Evolutionary conservation across 768 basidiomycete genomes (phyloP), one percentile per base, ranked within the genome.

Genomic region (Leucocoprinus sp.): DNA sequence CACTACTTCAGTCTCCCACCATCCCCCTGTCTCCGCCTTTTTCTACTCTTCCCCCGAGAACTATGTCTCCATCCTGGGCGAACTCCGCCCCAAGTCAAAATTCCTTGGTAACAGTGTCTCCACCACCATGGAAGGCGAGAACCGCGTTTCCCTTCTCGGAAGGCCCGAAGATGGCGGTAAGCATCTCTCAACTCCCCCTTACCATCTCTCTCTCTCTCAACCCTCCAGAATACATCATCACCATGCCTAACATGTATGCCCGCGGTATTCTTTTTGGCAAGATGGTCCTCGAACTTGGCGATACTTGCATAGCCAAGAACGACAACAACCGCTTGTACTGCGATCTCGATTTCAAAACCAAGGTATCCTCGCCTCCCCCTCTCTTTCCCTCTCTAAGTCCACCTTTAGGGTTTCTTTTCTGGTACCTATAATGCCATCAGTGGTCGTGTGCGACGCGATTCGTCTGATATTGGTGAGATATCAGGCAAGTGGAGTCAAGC

Each of bases 181-280:
- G 81, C 71, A 15, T 21, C 4, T 14, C 14, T n/a, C 5, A 6
- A 34, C 5, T 39, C 22, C 19, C 15, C 14, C 24, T 12, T 12
- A 21, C 17, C 28, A 24, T 24, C 22, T 31, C 22, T 19, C 38
- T 52, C 24, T 41, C 43, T 43, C 27, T 43, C 35, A 22, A 21
- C 3, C 37, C 42, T 29, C 46, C 67, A 84, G 89, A 87, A 52
- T 93, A 93, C 60, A 74, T 84, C 48, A 80, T 92, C 54, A 82
- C 88, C 48, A 96, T 99, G 93, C 96, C 96, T 23, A 98, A 97
- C 69, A 96, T 97, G 85, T 95, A 90, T 59, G 88, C 85, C 37
- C 75, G 88, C 28, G 89, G 89, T 6, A 88, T 90, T 53, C 65
- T 90, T 34, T 91, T 87, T 62, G 87, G 86, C 8, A 90, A 88